A percentile compares a stretch with the other conserved stretches of the same genome.
Conservation (phyloP, 2,329 filamentous ascomycete genomes). For the Fusarium duplospermum region DNA sequence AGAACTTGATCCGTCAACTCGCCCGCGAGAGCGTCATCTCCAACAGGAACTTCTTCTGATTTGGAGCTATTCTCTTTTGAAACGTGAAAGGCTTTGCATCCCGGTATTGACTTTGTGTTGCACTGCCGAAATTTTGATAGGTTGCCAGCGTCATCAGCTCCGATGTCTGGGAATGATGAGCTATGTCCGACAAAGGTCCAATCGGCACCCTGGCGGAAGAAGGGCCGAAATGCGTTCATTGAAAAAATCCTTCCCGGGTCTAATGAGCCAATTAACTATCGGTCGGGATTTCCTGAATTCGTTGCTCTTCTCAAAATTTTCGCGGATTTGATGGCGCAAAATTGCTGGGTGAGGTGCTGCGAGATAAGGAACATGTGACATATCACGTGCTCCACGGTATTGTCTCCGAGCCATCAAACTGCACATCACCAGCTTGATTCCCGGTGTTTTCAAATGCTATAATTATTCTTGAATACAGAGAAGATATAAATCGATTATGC, state of each 20-base stretch:
- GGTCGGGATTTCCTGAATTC: background rate
- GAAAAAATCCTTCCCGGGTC: rapidly evolving
- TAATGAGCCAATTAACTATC: background rate
- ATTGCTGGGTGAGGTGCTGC: background rate
- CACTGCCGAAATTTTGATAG: conserved; percentile 55
- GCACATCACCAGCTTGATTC: background rate
- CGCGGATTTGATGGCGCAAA: background rate
- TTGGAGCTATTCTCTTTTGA: conserved; percentile 53
- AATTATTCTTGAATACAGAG: background rate
- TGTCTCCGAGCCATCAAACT: background rate
- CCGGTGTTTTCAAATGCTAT: background rate
- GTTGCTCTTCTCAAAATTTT: background rate
- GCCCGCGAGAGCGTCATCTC: conserved; percentile 48
- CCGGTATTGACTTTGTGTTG: conserved; percentile 54
- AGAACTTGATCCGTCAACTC: conserved; percentile 70
- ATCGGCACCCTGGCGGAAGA: conserved; percentile 21
- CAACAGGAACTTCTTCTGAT: conserved; percentile 51
- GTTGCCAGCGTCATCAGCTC: conserved; percentile 45
- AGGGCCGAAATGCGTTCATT: conserved; percentile 42
- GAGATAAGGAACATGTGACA: background rate
- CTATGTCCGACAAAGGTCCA: conserved; percentile 68
- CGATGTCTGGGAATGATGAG: conserved; percentile 67
- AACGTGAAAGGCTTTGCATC: conserved; percentile 70
- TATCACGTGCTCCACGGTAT: background rate
- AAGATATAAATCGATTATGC: too few relatives aligned